Percentiles rank a stretch among this genome's conserved stretches.
Evolutionary conservation across 192 early-diverging fungal species (phyloP).

Genomic region (Backusella tarrabulga): DNA sequence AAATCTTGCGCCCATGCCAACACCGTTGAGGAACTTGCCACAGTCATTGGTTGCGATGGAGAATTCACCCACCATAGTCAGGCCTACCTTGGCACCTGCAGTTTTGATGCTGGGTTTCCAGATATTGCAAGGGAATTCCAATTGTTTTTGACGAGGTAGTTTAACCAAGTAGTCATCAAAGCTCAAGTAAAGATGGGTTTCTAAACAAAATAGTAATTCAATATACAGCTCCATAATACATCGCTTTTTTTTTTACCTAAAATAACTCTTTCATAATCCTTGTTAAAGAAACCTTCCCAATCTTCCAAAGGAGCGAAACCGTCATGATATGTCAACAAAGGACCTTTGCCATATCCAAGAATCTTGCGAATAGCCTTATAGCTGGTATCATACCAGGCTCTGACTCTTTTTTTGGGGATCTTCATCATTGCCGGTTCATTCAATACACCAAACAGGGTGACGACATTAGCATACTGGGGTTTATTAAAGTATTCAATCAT

Average conservation of each 20-base stretch:
- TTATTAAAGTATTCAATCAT: constrained; percentile 54
- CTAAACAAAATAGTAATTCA: constrained; percentile 20
- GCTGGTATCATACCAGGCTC: constrained; percentile 41
- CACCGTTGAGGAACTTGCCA: constrained; percentile 70
- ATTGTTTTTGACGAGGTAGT: constrained; percentile 22
- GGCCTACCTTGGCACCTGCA: constrained; percentile 43
- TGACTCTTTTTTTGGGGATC: constrained; percentile 29
- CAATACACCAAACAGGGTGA: constrained; percentile 46
- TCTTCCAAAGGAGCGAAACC: constrained; percentile 37
- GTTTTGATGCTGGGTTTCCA: constrained; percentile 28
- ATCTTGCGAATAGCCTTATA: constrained; percentile 36
- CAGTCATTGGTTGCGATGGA: constrained; percentile 72
- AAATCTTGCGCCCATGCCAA: constrained; percentile 57
- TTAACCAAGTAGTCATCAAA: constrained; percentile 42
- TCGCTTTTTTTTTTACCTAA: constrained; percentile 34
- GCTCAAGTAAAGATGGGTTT: constrained; percentile 50
- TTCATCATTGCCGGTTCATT: constrained; percentile 47
- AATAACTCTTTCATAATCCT: constrained; percentile 36
- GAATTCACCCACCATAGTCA: constrained; percentile 73
- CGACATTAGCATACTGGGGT: constrained; percentile 45
- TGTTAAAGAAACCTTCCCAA: constrained; percentile 39
- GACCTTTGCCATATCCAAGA: constrained; percentile 28
- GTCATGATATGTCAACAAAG: constrained; percentile 42
- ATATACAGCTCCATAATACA: background rate
- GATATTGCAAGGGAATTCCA: constrained; percentile 22